Base-by-base conservation (phyloP, 441 rosid species). In the Adansonia gregorii region DNA sequence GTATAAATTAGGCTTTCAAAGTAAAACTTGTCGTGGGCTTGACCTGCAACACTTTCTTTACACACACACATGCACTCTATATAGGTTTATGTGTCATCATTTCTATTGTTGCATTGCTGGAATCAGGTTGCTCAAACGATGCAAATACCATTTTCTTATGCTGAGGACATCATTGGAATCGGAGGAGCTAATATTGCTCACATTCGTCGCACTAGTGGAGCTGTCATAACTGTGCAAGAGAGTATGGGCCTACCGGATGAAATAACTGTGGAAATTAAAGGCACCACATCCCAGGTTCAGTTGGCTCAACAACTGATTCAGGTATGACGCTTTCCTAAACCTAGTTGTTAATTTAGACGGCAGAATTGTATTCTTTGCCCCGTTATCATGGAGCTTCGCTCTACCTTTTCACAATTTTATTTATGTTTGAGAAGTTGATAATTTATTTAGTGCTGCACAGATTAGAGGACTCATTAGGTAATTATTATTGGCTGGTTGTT, bases 81-180 rank as follows among this genome's bases (percentile, higher is more conserved):
- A 39, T 39, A 65, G 27, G 8, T 51, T 11, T 19, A 5, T 27
- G 11, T 49, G 39, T 46, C 8, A 17, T 55, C 41, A 71, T 65
- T 45, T 72, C 24, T 61, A 31, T 6, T 51, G 17, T 76, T 78
- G 31, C 22, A 61, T 80, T 69, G 54, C 24, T 74, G 63, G 72
- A 1, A 67, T 76, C 78, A 91, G 94, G 78, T 90, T 72, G 83
- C 90, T 75, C 92, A 90, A 77, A 90, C 90, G 35, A 85, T 90
- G 94, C 91, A 89, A 87, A 83, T 90, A 76, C 92, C 94, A 3
- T 82, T 90, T 67, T 81, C 89, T n/a, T 89, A 86, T 82, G 94
- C 91, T 24, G 90, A 90, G 78, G 92, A 90, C 82, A 90, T 90
- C 6, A 90, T 90, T 58, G 94, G 94, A 49, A 64, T 89, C 56